Conservation (phyloP, 495 filamentous ascomycete genomes). For the Bacidia rubella region DNA sequence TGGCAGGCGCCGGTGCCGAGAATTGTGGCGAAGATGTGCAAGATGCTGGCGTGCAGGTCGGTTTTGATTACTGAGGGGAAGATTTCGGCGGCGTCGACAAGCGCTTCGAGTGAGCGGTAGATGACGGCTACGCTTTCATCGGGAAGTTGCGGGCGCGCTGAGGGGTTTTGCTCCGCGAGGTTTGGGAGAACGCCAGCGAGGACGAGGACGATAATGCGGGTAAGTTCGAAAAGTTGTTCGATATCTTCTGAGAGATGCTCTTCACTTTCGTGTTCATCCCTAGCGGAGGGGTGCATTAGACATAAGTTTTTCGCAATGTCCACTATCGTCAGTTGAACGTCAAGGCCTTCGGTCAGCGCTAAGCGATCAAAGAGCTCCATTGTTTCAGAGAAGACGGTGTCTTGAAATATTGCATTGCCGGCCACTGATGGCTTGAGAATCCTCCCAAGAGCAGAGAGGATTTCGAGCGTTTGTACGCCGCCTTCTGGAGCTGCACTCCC, state of each 20-base stretch:
- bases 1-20: constrained; percentile 80
- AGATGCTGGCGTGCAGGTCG: constrained; percentile 89
- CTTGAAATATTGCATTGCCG: constrained; percentile 89
- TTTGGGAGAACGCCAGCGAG: constrained; percentile 78
- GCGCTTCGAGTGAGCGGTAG: constrained; percentile 62
- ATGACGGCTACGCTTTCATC: constrained; percentile 71
- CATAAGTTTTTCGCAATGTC: constrained; percentile 85
- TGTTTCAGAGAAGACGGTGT: constrained; percentile 90
- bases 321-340: constrained; percentile 85
- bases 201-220: constrained; percentile 86
- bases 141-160: constrained; percentile 54
- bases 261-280: constrained; percentile 47
- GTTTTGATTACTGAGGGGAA: constrained; percentile 95
- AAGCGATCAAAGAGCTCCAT: constrained; percentile 93
- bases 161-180: constrained; percentile 59
- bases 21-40: constrained; percentile 92
- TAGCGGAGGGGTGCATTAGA: constrained; percentile 78
- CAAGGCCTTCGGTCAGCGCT: constrained; percentile 73
- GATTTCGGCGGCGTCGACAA: constrained; percentile 86
- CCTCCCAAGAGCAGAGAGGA: constrained; percentile 83
- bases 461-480: constrained; percentile 73
- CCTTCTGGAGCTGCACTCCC: constrained; percentile 54
- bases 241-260: constrained; percentile 88
- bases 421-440: constrained; percentile 91
- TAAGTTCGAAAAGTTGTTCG: constrained; percentile 94